Base-by-base conservation (phyloP, 1,139 yeast genomes). In the Maudiozyma humilis region DNA sequence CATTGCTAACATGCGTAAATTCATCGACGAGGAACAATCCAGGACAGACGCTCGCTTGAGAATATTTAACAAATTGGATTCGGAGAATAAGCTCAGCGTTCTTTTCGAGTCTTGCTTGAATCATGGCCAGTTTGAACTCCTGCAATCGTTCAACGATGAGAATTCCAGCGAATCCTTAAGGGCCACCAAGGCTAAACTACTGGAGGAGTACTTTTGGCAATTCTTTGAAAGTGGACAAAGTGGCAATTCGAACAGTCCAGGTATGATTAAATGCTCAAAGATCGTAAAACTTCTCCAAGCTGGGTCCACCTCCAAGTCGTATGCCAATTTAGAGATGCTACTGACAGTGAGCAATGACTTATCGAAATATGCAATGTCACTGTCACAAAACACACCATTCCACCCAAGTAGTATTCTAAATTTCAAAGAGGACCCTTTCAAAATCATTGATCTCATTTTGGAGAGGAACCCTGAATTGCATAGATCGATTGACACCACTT, bases 391-490 rank as follows among this genome's bases (percentile, higher is more conserved):
- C 2, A 52, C 60, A 3, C 71, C 73, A 0, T 51, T 70, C 15
- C 62, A 63, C 29, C 76, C 77, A 1, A 51, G 54, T 4, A 66
- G 65, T 46, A 50, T 72, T 3, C 41, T 67, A 18, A 62, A 64
- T 13, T 55, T 56, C 27, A 46, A 47, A 36, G 46, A 51, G 15
- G 62, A 63, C 34, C 67, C 68, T 2, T 44, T 58, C n/a, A 51
- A 53, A 12, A 56, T 71, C 4, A 52, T 73, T 3, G 66, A 67
- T 4, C 68, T 66, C 40, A 66, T 81, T 3, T 61, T 81, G 15
- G 85, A 79, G 48, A 66, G 76, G 38, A 81, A 82, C 53, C 70
- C 75, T 0, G 66, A 66, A 25, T 70, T 82, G 6, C 80, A 79
- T 50, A 57, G 67, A 44, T 72, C 78, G n/a, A 62, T 66, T 34